Percentiles rank a stretch among this genome's conserved stretches.
These are phyloP conservation scores for Ganoderma lingzhi DNA, from an alignment of 1,284 basidiomycete genomes.

Conservation along the genomic window DNA sequence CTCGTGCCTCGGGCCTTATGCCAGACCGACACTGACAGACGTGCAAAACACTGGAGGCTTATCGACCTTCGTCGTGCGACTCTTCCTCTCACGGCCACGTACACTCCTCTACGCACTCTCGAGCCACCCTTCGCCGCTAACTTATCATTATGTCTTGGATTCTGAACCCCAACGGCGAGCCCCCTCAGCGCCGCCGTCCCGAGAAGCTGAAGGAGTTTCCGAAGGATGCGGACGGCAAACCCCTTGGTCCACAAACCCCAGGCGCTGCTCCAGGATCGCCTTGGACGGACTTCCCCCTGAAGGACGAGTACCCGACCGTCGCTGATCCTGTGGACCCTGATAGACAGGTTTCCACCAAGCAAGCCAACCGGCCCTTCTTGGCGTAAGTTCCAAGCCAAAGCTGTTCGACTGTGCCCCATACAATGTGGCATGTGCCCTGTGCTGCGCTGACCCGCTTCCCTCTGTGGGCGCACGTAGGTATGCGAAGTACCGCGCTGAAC, in stretches of 20 bases:
- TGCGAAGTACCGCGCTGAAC: conserved; percentile 70
- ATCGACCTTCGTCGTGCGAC: conserved; percentile 5
- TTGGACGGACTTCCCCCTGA: conserved; percentile 39
- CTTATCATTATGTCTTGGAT: conserved; percentile 59
- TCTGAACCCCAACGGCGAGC: conserved; percentile 54
- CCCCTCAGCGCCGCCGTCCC: conserved; percentile 39
- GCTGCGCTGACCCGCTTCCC: conserved; percentile 18
- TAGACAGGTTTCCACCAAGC: conserved; percentile 77
- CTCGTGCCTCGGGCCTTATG: conserved; percentile 9
- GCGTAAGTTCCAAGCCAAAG: conserved; percentile 57
- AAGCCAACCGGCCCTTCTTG: conserved; percentile 83
- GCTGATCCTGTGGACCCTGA: conserved; percentile 63
- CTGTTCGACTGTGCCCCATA: conserved; percentile 1
- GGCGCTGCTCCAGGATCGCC: conserved; percentile 37
- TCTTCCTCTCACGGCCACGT: background rate
- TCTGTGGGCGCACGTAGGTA: conserved; percentile 54
- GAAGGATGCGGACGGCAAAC: conserved; percentile 27
- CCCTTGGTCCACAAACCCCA: conserved; percentile 29
- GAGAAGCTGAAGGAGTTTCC: conserved; percentile 32
- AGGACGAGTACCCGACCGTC: conserved; percentile 53
- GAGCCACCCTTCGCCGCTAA: conserved; percentile 2
- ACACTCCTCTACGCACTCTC: conserved; percentile 5
- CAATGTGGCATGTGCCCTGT: background rate
- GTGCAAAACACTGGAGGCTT: background rate
- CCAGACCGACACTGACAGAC: background rate